Conservation (phyloP, 345 rosid species). For the Linum trigynum region DNA sequence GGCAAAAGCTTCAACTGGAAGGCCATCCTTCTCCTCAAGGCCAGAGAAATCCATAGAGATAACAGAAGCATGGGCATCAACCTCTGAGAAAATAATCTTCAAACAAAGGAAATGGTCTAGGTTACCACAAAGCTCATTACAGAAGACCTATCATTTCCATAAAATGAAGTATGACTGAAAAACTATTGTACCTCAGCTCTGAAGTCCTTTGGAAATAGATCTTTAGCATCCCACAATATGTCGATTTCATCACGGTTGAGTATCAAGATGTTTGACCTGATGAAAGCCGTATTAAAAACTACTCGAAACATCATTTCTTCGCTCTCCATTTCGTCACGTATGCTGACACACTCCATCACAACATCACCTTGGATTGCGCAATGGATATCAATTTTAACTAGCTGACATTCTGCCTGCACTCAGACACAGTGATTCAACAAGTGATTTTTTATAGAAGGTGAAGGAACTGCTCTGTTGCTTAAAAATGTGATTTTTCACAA, state of each 20-base stretch:
- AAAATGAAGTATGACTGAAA: conserved; percentile 13
- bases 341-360: conserved; percentile 78
- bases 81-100: conserved; percentile 92
- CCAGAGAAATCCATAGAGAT: conserved; percentile 43
- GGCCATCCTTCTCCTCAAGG: conserved; percentile 80
- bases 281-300: conserved; percentile 89
- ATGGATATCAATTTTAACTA: conserved; percentile 81
- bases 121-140: conserved; percentile 12
- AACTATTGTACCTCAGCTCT: conserved; percentile 66
- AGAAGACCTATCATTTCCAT: not conserved
- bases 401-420: conserved; percentile 72
- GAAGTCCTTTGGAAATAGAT: conserved; percentile 74
- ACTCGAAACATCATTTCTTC: conserved; percentile 77
- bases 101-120: conserved; percentile 22
- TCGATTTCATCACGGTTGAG: conserved; percentile 88
- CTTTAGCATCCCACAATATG: conserved; percentile 71
- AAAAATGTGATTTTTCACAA: not conserved
- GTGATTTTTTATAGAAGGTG: not conserved
- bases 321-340: conserved; percentile 60
- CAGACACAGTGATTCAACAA: conserved; percentile 11
- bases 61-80: conserved; percentile 76
- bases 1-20: conserved; percentile 82
- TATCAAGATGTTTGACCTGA: conserved; percentile 90
- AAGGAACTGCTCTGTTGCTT: not conserved
- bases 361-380: conserved; percentile 87